Conservation (phyloP, 768 basidiomycete genomes). For the Lentinus brumalis region DNA sequence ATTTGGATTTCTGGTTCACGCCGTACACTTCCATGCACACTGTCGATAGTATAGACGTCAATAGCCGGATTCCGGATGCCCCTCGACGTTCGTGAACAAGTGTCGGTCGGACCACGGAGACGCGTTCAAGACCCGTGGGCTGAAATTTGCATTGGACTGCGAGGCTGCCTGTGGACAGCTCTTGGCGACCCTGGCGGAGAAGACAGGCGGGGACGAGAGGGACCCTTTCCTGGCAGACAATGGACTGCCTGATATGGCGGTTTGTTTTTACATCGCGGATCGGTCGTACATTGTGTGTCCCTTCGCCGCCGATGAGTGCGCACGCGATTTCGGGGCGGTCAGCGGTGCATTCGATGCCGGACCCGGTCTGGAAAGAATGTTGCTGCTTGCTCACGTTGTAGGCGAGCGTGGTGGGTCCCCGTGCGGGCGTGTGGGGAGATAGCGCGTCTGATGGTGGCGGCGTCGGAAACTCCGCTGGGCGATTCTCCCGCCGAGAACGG, state of each 20-base stretch:
- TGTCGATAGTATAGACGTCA: neutral
- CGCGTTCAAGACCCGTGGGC: neutral
- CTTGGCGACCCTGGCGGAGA: neutral
- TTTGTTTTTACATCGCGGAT: neutral
- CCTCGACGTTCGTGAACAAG: too few relatives aligned
- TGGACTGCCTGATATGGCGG: neutral
- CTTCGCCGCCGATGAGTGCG: neutral
- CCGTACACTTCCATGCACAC: neutral
- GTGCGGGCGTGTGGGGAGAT: neutral
- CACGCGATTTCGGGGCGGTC: neutral
- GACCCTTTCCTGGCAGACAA: neutral
- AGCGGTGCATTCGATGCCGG: neutral
- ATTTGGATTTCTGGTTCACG: constrained; percentile 6
- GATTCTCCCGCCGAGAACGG: constrained; percentile 11
- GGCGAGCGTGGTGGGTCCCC: neutral
- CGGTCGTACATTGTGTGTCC: neutral
- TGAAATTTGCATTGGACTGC: neutral
- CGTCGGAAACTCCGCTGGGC: neutral
- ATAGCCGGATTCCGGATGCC: too few relatives aligned
- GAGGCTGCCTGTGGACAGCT: neutral
- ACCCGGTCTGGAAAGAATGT: neutral
- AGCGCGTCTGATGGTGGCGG: neutral
- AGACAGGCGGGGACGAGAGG: neutral
- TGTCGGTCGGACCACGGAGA: too few relatives aligned
- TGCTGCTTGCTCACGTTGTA: neutral